Evolutionary conservation across 2,329 filamentous ascomycete genomes (phyloP).

Genomic region (Aspergillus cejpii): DNA sequence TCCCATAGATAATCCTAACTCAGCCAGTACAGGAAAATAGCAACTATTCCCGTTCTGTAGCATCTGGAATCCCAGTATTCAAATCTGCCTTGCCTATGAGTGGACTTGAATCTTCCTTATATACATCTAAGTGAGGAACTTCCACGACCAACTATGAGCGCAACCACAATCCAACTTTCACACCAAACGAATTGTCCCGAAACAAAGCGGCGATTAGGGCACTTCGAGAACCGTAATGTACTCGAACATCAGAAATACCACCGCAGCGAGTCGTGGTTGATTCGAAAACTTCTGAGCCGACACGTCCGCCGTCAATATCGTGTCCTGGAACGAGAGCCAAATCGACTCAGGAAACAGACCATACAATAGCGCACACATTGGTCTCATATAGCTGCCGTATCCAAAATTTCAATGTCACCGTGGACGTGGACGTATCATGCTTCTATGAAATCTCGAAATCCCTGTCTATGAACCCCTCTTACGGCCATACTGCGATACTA

Average conservation of each 20-base stretch:
- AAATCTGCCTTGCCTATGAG: too few species aligned
- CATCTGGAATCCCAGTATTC: too few species aligned
- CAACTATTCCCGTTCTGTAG: too few species aligned
- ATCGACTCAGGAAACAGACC: slow-evolving; percentile 25
- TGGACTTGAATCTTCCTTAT: too few species aligned
- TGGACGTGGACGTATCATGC: not conserved
- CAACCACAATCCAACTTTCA: slow-evolving; percentile 6
- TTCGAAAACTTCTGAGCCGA: slow-evolving; percentile 23
- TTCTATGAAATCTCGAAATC: not conserved
- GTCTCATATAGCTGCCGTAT: not conserved
- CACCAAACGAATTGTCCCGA: slow-evolving; percentile 12
- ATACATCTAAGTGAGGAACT: too few species aligned
- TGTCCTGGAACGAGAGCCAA: slow-evolving; percentile 28
- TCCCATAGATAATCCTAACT: too few species aligned
- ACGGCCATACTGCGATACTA: too few species aligned
- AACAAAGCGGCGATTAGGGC: slow-evolving; percentile 10
- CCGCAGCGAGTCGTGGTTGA: slow-evolving; percentile 21
- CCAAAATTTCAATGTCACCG: too few species aligned
- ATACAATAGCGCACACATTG: slow-evolving; percentile 6
- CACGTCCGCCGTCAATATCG: slow-evolving; percentile 26
- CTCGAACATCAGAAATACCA: not conserved
- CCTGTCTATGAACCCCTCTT: not conserved
- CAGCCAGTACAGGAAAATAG: too few species aligned
- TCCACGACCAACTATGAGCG: too few species aligned
- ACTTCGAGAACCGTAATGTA: slow-evolving; percentile 4